A percentile compares a stretch with the other conserved stretches of the same genome.
Evolutionary conservation across 306 rosid genomes (phyloP).

Genomic region (Ochetophila trinervis): DNA sequence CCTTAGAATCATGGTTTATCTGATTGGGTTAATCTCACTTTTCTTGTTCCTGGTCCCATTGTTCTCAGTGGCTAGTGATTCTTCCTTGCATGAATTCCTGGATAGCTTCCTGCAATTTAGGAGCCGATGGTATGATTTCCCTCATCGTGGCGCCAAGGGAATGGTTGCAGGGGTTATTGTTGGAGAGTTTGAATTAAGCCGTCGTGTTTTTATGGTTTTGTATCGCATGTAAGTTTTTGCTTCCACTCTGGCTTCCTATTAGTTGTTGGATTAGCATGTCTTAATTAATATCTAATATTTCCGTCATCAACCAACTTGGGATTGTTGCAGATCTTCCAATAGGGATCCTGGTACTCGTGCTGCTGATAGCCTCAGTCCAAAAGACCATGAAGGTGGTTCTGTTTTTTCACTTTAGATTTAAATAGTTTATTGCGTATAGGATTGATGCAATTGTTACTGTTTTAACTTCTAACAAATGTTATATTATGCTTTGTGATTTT

Average conservation of each 20-base stretch:
- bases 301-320: constrained; percentile 1
- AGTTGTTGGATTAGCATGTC: constrained; percentile 2
- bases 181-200: constrained; percentile 78
- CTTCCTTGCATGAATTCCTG: constrained; percentile 81
- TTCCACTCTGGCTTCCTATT: constrained; percentile 9
- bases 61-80: constrained; percentile 72
- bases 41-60: background rate
- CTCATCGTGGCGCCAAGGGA: constrained; percentile 69
- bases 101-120: constrained; percentile 86
- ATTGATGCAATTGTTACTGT: background rate
- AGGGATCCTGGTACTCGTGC: constrained; percentile 79
- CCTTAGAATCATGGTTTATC: background rate
- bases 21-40: background rate
- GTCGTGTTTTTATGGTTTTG: constrained; percentile 89
- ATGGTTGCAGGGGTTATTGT: constrained; percentile 87
- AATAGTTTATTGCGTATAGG: background rate
- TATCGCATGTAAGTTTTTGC: constrained; percentile 79
- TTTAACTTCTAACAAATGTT: no score
- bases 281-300: constrained; percentile 1
- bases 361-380: constrained; percentile 66
- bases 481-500: no score
- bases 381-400: constrained; percentile 78
- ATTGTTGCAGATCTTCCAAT: constrained; percentile 69
- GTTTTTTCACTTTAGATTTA: constrained; percentile 2
- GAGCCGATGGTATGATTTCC: constrained; percentile 95